Percentiles rank a stretch among this genome's conserved stretches.
Evolutionary conservation across 306 rosid genomes (phyloP).

Genomic region (Medicago truncatula): DNA sequence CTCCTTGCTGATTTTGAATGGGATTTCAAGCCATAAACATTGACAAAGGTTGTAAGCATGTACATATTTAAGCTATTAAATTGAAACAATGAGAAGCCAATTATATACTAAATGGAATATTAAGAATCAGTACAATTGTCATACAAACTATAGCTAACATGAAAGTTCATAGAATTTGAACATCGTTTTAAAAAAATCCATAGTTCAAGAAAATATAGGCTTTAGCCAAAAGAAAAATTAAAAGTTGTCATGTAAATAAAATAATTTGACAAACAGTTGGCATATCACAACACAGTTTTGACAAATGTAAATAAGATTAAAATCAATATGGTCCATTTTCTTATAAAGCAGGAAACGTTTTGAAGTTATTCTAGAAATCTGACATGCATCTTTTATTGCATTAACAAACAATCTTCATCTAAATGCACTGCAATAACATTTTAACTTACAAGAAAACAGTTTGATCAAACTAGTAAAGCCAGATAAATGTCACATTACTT

Average conservation of each 20-base stretch:
- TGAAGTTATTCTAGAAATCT: conserved; percentile 15
- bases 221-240: background rate
- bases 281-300: conserved; percentile 16
- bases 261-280: background rate
- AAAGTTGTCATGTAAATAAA: background rate
- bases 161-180: conserved; percentile 23
- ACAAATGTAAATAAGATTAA: conserved; percentile 7
- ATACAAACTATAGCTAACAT: background rate
- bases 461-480: conserved; percentile 14
- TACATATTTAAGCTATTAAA: conserved; percentile 11
- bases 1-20: conserved; percentile 17
- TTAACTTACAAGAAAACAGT: conserved; percentile 13
- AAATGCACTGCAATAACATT: background rate
- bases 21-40: conserved; percentile 19
- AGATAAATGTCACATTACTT: conserved; percentile 24
- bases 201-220: conserved; percentile 9
- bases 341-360: conserved; percentile 14
- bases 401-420: conserved; percentile 18
- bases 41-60: background rate
- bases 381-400: conserved; percentile 20
- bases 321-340: conserved; percentile 24
- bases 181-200: background rate
- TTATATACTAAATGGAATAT: background rate
- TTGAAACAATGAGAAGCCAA: conserved; percentile 4
- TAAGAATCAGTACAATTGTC: background rate